Evolutionary conservation across 2,329 filamentous ascomycete genomes (phyloP), one percentile per base, ranked within the genome.

Genomic region (Trichophyton simii): DNA sequence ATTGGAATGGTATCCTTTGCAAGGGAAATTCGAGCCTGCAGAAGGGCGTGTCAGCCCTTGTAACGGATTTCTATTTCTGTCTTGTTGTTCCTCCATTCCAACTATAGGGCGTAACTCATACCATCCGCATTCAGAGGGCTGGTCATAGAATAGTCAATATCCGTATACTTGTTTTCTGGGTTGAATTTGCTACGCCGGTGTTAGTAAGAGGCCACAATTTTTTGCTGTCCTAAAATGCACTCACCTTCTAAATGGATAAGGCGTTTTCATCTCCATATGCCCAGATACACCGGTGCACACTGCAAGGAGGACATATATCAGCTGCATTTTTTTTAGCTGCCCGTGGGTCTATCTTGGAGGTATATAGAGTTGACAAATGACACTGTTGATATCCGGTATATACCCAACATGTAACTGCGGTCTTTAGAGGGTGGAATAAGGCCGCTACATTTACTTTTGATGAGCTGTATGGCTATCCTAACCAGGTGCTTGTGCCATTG

Each of bases 11-110:
- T 84, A 83, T 9, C 86, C 85, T 77, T 91, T 91, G 82, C 89
- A 94, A 3, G 88, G 86, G 72, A 83, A 94, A 73, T 91, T 81
- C 62, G 79, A 78, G 28, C 86, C 86, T 25, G 20, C 11, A 44
- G n/a, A 11, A 34, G 20, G 15, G 34, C 6, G 34, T 25, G 18
- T 28, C n/a, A 41, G 34, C 15, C 8, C 8, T 57, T 31, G 31
- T 4, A 25, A 7, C 34, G 8, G 15, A n/a, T 36, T 36, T 41
- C n/a, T 31, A 44, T 18, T 44, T 44, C 41, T 7, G 41, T 7
- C 15, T 7, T n/a, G n/a, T 15, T 7, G n/a, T n/a, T n/a, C 3
- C 41, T 7, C 41, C 6, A 18, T 44, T 20, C 6, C n/a, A 44
- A 44, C n/a, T 6, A n/a, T n/a, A 44, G 6, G 41, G n/a, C 41